Percentiles rank a stretch among this genome's conserved stretches.
Conservation (phyloP, 208 protist genomes). For the Leishmania major region DNA sequence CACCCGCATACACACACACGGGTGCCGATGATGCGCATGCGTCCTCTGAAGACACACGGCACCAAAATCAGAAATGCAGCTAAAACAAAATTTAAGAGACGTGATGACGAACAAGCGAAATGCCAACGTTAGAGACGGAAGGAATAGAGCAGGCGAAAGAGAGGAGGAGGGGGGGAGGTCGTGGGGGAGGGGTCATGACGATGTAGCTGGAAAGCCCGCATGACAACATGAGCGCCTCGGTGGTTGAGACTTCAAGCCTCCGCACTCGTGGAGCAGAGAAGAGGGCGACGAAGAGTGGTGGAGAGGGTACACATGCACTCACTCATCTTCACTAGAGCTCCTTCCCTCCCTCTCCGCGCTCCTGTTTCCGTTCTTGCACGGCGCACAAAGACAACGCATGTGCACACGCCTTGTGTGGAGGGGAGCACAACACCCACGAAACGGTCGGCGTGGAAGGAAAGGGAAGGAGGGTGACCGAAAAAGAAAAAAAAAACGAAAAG, state of each 20-base stretch:
- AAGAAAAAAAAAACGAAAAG: not conserved
- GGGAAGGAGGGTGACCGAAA: not conserved
- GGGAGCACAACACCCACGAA: not conserved
- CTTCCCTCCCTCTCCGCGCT: too few species aligned
- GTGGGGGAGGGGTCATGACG: too few species aligned
- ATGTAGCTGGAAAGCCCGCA: too few species aligned
- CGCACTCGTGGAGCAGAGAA: too few species aligned
- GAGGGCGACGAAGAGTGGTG: not conserved
- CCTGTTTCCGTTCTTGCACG: too few species aligned
- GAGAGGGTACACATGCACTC: not conserved
- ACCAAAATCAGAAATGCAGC: not conserved
- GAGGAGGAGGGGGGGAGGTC: not conserved
- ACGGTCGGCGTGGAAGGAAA: not conserved
- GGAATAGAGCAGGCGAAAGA: not conserved
- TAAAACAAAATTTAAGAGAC: not conserved
- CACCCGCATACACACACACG: not conserved
- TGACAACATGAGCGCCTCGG: too few species aligned
- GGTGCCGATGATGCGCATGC: not conserved
- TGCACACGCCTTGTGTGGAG: not conserved
- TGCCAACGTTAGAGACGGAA: not conserved
- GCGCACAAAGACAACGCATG: not conserved
- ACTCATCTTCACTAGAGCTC: too few species aligned
- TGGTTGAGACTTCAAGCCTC: too few species aligned
- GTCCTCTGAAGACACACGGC: not conserved
- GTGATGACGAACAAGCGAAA: not conserved